Evolutionary conservation across 257 asterid species (phyloP).

Genomic region (Nicotiana obtusifolia): DNA sequence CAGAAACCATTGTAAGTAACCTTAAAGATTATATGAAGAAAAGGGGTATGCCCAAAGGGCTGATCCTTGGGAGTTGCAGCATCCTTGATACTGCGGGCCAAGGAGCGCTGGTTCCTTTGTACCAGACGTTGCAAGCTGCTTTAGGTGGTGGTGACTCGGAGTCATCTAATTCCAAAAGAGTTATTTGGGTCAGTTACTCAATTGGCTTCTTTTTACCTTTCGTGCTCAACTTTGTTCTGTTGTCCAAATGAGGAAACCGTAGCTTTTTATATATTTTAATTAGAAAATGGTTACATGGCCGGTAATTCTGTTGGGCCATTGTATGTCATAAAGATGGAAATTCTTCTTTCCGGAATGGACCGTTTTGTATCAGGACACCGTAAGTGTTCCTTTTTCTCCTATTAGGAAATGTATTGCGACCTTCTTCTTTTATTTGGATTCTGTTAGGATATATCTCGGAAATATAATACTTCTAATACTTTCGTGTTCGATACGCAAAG

Average conservation of each 20-base stretch:
- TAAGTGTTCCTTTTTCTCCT: background rate
- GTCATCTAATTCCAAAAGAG: slow-evolving; percentile 40
- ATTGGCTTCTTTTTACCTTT: background rate
- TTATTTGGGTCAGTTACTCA: slow-evolving; percentile 71
- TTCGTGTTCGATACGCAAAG: background rate
- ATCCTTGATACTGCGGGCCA: slow-evolving; percentile 94
- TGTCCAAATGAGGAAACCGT: background rate
- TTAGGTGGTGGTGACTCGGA: slow-evolving; percentile 35
- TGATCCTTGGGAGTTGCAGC: slow-evolving; percentile 79
- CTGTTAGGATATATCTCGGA: background rate
- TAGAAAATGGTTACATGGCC: background rate
- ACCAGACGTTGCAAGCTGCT: slow-evolving; percentile 72
- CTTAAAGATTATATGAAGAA: slow-evolving; percentile 67
- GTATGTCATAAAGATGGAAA: background rate
- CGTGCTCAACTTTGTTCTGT: background rate
- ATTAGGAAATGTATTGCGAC: background rate
- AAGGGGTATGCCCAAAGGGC: slow-evolving; percentile 75
- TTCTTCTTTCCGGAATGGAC: background rate
- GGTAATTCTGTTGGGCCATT: background rate
- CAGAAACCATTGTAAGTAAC: slow-evolving; percentile 74
- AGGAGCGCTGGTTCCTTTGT: slow-evolving; percentile 76
- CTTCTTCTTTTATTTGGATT: background rate
- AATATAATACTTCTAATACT: background rate
- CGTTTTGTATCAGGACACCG: background rate
- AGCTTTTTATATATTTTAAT: background rate